These are phyloP conservation scores for Podaxis sp. DNA, from an alignment of 768 basidiomycete genomes.

Conservation along the genomic window DNA sequence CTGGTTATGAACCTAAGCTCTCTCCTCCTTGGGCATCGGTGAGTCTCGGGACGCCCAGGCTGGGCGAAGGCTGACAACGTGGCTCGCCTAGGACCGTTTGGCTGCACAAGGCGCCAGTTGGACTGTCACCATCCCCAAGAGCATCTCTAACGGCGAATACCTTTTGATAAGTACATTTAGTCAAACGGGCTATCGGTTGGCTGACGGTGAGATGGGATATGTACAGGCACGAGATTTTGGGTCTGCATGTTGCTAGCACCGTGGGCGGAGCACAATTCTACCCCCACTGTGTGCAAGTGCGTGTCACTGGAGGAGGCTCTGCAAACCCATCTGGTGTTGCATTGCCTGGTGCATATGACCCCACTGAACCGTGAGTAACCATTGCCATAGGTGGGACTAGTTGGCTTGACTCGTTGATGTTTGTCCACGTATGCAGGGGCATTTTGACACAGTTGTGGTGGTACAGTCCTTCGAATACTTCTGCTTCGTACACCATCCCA, in stretches of 20 bases:
- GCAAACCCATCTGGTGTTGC: conserved; percentile 31
- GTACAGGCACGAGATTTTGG: conserved; percentile 31
- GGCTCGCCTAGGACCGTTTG: conserved; percentile 10
- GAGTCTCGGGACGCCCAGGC: not conserved
- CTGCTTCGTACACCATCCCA: conserved; percentile 16
- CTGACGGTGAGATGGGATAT: conserved; percentile 2
- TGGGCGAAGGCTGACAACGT: conserved; percentile 48
- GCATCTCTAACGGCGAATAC: conserved; percentile 34
- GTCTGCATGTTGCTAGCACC: conserved; percentile 31
- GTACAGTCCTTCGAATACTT: conserved; percentile 17
- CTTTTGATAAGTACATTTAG: conserved; percentile 20
- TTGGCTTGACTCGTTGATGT: not conserved
- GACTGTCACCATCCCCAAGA: conserved; percentile 30
- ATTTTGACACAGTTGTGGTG: conserved; percentile 21
- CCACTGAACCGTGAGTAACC: conserved; percentile 25
- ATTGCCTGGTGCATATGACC: conserved; percentile 35
- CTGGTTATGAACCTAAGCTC: conserved; percentile 11
- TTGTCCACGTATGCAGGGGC: not conserved
- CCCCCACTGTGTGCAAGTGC: conserved; percentile 33
- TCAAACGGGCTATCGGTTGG: too few species aligned
- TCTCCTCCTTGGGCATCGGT: conserved; percentile 20
- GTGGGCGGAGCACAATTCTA: conserved; percentile 40
- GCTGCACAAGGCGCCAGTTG: conserved; percentile 29
- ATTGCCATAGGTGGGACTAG: not conserved
- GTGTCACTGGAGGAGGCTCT: conserved; percentile 31